Conservation (phyloP, 2,329 filamentous ascomycete species). For the Fusarium guadeloupense region DNA sequence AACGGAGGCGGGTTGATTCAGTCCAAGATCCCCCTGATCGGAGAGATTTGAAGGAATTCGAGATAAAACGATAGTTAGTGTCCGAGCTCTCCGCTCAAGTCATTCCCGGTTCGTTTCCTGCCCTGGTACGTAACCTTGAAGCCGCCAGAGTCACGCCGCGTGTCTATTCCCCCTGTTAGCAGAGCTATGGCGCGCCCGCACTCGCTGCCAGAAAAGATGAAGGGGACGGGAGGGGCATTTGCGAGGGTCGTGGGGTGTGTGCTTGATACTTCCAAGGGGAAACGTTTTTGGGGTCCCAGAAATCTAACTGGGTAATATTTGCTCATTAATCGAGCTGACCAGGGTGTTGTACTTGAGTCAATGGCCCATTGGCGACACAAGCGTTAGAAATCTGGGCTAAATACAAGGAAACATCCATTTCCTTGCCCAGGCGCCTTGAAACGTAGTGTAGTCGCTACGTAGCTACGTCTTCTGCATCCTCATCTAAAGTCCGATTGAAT, state of each 20-base stretch:
- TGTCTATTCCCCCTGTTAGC: constrained; percentile 2
- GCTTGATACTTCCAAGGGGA: constrained; percentile 2
- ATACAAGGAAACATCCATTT: background rate
- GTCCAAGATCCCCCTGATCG: background rate
- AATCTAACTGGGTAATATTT: constrained; percentile 8
- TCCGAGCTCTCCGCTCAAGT: constrained; percentile 4
- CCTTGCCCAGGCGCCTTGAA: constrained; percentile 11
- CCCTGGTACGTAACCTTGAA: constrained; percentile 13
- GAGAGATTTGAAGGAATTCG: background rate
- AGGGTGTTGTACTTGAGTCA: background rate
- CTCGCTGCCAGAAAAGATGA: constrained; percentile 26
- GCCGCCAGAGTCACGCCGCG: background rate
- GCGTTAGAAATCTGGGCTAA: constrained; percentile 20
- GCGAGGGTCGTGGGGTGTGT: constrained; percentile 20
- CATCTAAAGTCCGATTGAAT: constrained; percentile 17
- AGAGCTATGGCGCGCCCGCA: constrained; percentile 13
- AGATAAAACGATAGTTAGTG: background rate
- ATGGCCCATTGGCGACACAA: constrained; percentile 2
- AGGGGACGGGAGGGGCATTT: constrained; percentile 30
- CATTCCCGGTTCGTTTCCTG: constrained; percentile 27
- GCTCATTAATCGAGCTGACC: too few species aligned
- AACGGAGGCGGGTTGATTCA: background rate
- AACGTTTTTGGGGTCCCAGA: constrained; percentile 16
- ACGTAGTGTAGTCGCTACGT: background rate
- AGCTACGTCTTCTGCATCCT: background rate